phyloP scores from a whole-genome alignment of 345 rosid genomes.

The Arabis alpina region DNA sequence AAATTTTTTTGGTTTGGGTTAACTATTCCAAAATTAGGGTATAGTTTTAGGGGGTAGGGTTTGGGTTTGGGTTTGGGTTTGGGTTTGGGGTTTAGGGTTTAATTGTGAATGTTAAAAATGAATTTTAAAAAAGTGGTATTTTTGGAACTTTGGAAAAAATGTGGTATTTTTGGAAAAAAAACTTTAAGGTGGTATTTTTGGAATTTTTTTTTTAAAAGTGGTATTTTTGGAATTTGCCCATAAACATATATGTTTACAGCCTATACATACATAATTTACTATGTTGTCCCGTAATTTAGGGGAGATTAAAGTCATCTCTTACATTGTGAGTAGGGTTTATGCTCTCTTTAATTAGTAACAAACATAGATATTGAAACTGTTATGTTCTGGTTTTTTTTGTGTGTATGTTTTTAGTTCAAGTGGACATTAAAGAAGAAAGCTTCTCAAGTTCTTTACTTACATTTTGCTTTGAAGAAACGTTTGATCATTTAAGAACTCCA shows the following conservation, averaged over 20 bases:
- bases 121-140: too few relatives aligned
- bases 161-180: too few relatives aligned
- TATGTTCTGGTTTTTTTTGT: slow-evolving; percentile 39
- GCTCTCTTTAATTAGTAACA: slow-evolving; percentile 8
- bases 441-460: slow-evolving; percentile 85
- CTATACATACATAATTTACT: neutral
- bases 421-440: slow-evolving; percentile 90
- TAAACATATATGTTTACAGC: slow-evolving; percentile 58
- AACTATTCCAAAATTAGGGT: too few relatives aligned
- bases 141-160: too few relatives aligned
- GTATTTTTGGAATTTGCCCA: too few relatives aligned
- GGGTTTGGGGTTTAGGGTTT: too few relatives aligned
- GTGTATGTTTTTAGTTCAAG: slow-evolving; percentile 59
- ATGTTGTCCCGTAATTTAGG: slow-evolving; percentile 1
- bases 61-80: too few relatives aligned
- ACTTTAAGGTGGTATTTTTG: too few relatives aligned
- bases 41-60: too few relatives aligned
- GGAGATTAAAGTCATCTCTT: neutral
- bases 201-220: too few relatives aligned
- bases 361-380: neutral
- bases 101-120: too few relatives aligned
- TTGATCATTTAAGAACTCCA: slow-evolving; percentile 75
- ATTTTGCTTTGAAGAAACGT: slow-evolving; percentile 85
- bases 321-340: neutral
- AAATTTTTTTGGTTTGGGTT: too few relatives aligned